Percentiles rank a stretch among this genome's conserved stretches.
Conservation (phyloP, 148 eudicot genomes). For the Pharnaceum exiguum region DNA sequence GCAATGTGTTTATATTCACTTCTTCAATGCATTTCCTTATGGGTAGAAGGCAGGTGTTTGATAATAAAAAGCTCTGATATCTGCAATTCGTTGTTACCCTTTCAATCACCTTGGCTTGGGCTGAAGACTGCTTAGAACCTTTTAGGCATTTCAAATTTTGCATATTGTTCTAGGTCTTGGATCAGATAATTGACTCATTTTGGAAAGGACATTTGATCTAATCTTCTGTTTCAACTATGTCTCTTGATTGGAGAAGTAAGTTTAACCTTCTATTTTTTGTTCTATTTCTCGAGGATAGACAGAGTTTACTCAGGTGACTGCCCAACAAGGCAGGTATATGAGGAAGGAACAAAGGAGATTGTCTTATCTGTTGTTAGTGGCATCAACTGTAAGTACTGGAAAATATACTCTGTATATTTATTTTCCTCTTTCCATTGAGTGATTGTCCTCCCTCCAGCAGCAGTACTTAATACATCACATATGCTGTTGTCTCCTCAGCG, state of each 20-base stretch:
- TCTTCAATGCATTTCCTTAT: not conserved
- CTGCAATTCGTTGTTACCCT: too few species aligned
- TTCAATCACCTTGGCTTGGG: too few species aligned
- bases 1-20: not conserved
- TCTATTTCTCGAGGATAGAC: constrained; percentile 40
- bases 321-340: constrained; percentile 71
- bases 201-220: too few species aligned
- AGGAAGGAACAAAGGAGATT: constrained; percentile 80
- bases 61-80: too few species aligned
- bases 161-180: too few species aligned
- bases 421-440: not conserved
- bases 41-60: too few species aligned
- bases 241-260: too few species aligned
- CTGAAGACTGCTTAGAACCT: too few species aligned
- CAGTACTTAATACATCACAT: not conserved
- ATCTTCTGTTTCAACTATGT: too few species aligned
- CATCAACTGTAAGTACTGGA: constrained; percentile 87
- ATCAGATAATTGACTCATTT: too few species aligned
- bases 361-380: constrained; percentile 92
- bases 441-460: not conserved
- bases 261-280: not conserved
- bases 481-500: constrained; percentile 33
- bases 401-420: not conserved
- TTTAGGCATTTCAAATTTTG: too few species aligned
- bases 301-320: constrained; percentile 89